phyloP scores from a whole-genome alignment of 306 rosid species.

The Pueraria montana region DNA sequence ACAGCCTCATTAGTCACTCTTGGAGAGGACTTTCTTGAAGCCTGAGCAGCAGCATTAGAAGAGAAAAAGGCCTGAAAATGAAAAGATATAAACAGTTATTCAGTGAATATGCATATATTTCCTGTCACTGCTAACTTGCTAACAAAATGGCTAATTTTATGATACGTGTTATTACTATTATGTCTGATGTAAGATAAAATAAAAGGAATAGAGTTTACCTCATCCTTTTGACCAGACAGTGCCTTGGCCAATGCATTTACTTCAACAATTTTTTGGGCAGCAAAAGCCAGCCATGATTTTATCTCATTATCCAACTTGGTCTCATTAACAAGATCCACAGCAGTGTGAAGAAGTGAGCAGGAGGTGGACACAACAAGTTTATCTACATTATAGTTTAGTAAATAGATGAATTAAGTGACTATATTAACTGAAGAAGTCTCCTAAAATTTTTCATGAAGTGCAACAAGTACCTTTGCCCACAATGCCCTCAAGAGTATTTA shows the following conservation, averaged over 20 bases:
- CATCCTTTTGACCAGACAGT: conserved; percentile 75
- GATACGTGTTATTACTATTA: neutral
- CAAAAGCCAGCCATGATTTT: conserved; percentile 93
- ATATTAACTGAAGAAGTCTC: neutral
- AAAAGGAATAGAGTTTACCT: conserved; percentile 54
- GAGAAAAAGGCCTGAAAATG: conserved; percentile 70
- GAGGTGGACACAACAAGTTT: conserved; percentile 92
- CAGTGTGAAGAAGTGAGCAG: conserved; percentile 90
- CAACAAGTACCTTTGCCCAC: conserved; percentile 78
- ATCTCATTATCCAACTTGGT: conserved; percentile 84
- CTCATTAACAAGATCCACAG: conserved; percentile 90
- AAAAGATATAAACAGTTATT: conserved; percentile 30
- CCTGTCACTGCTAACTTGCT: neutral
- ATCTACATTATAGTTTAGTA: conserved; percentile 52
- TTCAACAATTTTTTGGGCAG: conserved; percentile 90
- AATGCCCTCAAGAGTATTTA: conserved; percentile 63
- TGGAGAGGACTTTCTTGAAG: conserved; percentile 85
- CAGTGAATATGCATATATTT: conserved; percentile 14
- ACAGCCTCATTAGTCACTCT: conserved; percentile 85
- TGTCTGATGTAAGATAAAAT: neutral
- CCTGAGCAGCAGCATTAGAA: conserved; percentile 72
- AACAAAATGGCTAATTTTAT: neutral
- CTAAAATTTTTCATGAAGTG: conserved; percentile 23
- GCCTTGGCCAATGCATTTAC: conserved; percentile 95
- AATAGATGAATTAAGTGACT: conserved; percentile 16